These are phyloP conservation scores for Umbilicus rupestris DNA, from an alignment of 164 flowering plant genomes.

Conservation along the genomic window DNA sequence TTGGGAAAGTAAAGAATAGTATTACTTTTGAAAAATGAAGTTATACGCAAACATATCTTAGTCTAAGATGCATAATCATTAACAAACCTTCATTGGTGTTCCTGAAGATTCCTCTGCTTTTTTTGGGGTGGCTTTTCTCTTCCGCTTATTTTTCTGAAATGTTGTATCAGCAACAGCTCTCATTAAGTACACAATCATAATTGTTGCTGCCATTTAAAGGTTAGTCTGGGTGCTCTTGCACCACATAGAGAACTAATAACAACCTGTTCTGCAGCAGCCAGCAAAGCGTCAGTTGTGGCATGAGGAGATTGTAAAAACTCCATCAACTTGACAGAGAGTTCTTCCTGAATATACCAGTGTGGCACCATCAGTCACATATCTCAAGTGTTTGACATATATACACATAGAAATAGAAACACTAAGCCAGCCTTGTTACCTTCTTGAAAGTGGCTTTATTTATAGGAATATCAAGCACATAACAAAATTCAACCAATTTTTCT, in stretches of 20 bases:
- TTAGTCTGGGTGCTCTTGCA: not conserved
- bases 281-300: slow-evolving; percentile 58
- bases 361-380: not conserved
- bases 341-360: slow-evolving; percentile 47
- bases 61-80: too few relatives aligned
- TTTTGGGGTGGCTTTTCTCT: not conserved
- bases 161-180: too few relatives aligned
- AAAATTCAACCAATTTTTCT: slow-evolving; percentile 67
- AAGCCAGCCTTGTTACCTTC: slow-evolving; percentile 33
- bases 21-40: too few relatives aligned
- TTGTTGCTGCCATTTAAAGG: not conserved
- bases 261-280: slow-evolving; percentile 78
- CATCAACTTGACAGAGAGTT: slow-evolving; percentile 48
- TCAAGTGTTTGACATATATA: not conserved
- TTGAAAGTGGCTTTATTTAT: slow-evolving; percentile 32
- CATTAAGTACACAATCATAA: not conserved
- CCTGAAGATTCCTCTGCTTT: not conserved
- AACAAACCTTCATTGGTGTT: not conserved
- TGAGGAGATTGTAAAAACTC: slow-evolving; percentile 83
- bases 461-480: slow-evolving; percentile 70
- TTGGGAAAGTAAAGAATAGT: too few relatives aligned
- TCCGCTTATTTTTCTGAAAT: not conserved
- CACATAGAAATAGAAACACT: not conserved
- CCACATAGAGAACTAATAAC: not conserved
- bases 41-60: too few relatives aligned